Conservation (phyloP, 2,329 filamentous ascomycete species). For the Monilinia fructigena region DNA sequence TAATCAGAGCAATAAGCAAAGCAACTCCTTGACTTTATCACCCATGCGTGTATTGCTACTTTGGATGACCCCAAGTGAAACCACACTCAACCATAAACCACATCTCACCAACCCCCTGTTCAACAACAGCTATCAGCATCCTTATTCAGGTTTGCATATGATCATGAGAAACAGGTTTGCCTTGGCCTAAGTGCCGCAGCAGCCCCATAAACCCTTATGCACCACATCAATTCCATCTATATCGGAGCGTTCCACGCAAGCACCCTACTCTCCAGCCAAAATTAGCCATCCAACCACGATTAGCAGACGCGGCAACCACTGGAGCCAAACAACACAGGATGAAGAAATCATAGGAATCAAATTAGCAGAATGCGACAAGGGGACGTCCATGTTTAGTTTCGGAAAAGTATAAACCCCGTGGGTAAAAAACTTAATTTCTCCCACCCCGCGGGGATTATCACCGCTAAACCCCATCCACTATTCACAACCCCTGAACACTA, state of each 20-base stretch:
- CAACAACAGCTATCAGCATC: neutral
- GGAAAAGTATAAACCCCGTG: slow-evolving; percentile 21
- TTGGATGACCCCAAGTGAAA: slow-evolving; percentile 6
- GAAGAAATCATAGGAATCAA: neutral
- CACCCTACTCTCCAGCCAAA: neutral
- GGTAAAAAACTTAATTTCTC: neutral
- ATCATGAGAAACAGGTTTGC: neutral
- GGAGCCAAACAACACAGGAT: neutral
- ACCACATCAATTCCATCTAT: neutral
- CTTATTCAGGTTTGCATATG: neutral
- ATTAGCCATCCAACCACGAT: neutral
- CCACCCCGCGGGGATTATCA: slow-evolving; percentile 15
- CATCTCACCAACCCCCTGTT: slow-evolving; percentile 20
- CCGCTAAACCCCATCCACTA: slow-evolving; percentile 4
- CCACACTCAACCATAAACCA: neutral
- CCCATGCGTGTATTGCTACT: neutral
- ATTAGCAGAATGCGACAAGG: neutral
- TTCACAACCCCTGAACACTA: slow-evolving; percentile 16
- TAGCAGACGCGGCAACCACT: neutral
- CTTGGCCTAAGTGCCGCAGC: neutral
- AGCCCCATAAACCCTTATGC: slow-evolving; percentile 10
- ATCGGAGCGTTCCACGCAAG: neutral
- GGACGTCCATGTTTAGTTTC: neutral
- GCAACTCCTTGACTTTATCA: neutral
- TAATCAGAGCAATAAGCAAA: neutral